Evolutionary conservation across 495 filamentous ascomycete species (phyloP).

Genomic region (Neurospora cerealis): DNA sequence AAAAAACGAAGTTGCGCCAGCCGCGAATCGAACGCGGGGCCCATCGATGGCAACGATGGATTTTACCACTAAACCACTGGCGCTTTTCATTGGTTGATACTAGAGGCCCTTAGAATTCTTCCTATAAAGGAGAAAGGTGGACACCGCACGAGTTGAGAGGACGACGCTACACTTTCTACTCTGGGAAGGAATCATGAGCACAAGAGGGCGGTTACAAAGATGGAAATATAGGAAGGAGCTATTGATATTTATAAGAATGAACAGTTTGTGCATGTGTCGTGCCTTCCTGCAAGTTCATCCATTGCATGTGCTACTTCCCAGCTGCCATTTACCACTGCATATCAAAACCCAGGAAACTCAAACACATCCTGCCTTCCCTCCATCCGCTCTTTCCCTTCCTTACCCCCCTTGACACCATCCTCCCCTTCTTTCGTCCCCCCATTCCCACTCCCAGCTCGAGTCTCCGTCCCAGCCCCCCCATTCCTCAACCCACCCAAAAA

Average conservation of each 20-base stretch:
- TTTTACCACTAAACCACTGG: slow-evolving; percentile 45
- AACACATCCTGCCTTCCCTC: slow-evolving; percentile 6
- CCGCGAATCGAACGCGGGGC: slow-evolving; percentile 43
- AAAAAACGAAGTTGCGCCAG: slow-evolving; percentile 22
- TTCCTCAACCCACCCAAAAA: slow-evolving; percentile 21
- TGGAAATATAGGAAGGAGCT: too few relatives aligned
- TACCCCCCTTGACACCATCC: background rate
- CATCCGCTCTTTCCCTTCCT: background rate
- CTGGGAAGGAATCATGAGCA: too few relatives aligned
- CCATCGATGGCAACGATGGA: slow-evolving; percentile 45
- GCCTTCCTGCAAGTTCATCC: too few relatives aligned
- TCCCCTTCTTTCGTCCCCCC: background rate
- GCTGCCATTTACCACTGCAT: background rate
- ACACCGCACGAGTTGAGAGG: too few relatives aligned
- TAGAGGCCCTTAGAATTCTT: too few relatives aligned
- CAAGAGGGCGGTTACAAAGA: too few relatives aligned
- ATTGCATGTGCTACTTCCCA: too few relatives aligned
- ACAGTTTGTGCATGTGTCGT: too few relatives aligned
- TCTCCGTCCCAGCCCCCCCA: slow-evolving; percentile 4
- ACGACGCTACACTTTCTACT: too few relatives aligned
- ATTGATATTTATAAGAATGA: too few relatives aligned
- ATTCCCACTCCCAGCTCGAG: slow-evolving; percentile 7
- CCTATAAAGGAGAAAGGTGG: too few relatives aligned
- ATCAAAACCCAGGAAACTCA: slow-evolving; percentile 22
- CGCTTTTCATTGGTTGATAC: background rate